Conservation (phyloP, 1,139 yeast species). For the Kodamaea arcana region DNA sequence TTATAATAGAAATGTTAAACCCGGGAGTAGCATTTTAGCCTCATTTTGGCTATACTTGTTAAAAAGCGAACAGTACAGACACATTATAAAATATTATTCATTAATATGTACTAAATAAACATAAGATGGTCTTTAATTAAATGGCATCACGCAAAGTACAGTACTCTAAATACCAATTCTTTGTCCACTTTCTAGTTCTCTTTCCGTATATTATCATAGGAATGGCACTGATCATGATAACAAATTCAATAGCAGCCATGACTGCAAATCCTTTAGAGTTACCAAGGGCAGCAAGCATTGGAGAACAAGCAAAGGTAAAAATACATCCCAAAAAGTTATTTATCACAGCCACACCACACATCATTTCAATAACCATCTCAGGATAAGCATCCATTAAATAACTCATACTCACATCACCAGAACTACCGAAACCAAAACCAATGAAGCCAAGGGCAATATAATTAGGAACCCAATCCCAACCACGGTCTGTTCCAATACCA, state of each 20-base stretch:
- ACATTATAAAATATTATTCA: neutral
- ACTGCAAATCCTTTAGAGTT: constrained; percentile 32
- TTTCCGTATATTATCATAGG: constrained; percentile 35
- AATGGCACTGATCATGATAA: constrained; percentile 22
- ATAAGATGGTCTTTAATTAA: constrained; percentile 6
- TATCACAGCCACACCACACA: constrained; percentile 35
- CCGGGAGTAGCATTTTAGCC: too few species aligned
- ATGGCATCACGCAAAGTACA: constrained; percentile 17
- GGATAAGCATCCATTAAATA: constrained; percentile 41
- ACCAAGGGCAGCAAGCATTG: constrained; percentile 32
- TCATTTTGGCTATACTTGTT: too few species aligned
- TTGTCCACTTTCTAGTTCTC: constrained; percentile 33
- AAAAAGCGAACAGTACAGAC: too few species aligned
- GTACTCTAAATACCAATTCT: constrained; percentile 25
- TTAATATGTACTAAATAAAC: neutral
- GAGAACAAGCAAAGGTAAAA: constrained; percentile 39
- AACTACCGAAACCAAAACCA: constrained; percentile 35
- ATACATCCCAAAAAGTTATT: constrained; percentile 36
- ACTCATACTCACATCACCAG: constrained; percentile 36
- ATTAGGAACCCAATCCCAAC: constrained; percentile 30
- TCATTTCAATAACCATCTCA: constrained; percentile 35
- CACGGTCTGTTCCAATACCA: constrained; percentile 31
- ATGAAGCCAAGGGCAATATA: constrained; percentile 35
- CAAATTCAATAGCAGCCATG: constrained; percentile 31
- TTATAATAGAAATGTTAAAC: too few species aligned